These are phyloP conservation scores for Mycena leptocephala DNA, from an alignment of 768 basidiomycete genomes.

Conservation along the genomic window DNA sequence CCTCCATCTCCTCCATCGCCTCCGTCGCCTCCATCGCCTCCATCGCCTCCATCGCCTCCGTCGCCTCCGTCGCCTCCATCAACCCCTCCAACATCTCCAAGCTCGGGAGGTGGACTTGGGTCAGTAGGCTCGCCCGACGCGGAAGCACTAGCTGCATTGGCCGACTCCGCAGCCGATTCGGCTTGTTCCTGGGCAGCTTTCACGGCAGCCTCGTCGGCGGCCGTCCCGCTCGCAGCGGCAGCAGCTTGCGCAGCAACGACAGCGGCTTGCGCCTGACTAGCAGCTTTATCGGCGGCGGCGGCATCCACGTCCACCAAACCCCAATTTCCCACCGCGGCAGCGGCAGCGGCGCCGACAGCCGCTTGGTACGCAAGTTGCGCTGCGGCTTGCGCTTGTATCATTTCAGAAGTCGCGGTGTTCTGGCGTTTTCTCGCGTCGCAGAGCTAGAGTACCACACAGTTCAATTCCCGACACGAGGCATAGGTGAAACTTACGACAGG, in stretches of 20 bases:
- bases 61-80: conserved; percentile 5
- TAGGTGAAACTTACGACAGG: background rate
- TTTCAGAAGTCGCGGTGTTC: too few relatives aligned
- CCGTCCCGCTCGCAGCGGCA: too few relatives aligned
- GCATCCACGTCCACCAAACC: conserved; percentile 4
- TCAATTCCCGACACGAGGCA: background rate
- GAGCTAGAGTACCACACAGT: background rate
- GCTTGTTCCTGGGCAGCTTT: too few relatives aligned
- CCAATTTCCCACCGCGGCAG: conserved; percentile 31
- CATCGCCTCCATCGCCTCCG: conserved; percentile 2
- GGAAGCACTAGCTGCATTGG: too few relatives aligned
- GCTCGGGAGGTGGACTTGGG: too few relatives aligned
- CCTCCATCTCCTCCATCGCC: background rate
- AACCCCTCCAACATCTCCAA: too few relatives aligned
- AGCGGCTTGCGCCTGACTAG: background rate
- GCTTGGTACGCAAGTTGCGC: background rate
- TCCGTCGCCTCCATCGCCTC: background rate
- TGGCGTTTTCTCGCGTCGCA: background rate
- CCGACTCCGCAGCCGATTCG: too few relatives aligned
- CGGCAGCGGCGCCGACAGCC: background rate
- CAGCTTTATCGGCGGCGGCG: background rate
- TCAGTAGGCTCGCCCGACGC: too few relatives aligned
- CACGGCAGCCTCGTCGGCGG: too few relatives aligned
- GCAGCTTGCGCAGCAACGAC: too few relatives aligned
- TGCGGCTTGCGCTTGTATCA: too few relatives aligned